Percentiles rank a stretch among this genome's conserved stretches.
These are phyloP conservation scores for Alectoria sarmentosa DNA, from an alignment of 495 filamentous ascomycete species.

Conservation along the genomic window DNA sequence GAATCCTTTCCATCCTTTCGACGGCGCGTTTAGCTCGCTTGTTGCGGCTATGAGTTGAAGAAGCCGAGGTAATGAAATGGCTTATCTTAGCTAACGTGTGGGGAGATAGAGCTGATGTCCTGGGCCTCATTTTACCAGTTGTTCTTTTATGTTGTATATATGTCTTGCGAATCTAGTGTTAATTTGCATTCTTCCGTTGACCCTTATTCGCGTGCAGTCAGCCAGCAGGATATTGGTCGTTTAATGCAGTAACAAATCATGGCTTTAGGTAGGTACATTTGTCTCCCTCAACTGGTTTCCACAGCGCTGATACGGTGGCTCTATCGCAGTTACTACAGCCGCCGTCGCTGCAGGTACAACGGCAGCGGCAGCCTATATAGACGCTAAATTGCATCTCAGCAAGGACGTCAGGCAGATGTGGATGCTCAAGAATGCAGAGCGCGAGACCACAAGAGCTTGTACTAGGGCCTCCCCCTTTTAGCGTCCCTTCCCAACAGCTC, in stretches of 20 bases:
- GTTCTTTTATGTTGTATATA: neutral
- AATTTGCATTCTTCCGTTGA: neutral
- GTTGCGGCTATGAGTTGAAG: neutral
- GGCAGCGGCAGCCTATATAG: constrained; percentile 53
- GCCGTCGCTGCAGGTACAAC: constrained; percentile 42
- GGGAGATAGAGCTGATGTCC: neutral
- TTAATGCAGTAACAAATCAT: neutral
- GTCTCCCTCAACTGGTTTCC: neutral
- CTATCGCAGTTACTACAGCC: constrained; percentile 33
- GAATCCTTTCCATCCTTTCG: too few relatives aligned
- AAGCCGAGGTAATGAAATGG: too few relatives aligned
- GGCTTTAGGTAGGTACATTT: constrained; percentile 9
- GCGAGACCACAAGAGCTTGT: constrained; percentile 35
- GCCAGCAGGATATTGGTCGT: neutral
- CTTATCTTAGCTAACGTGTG: neutral
- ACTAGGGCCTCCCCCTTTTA: constrained; percentile 16
- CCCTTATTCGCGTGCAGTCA: neutral
- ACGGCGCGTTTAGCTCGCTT: neutral
- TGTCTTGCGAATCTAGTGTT: neutral
- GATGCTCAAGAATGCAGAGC: constrained; percentile 30
- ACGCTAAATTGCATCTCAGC: constrained; percentile 59
- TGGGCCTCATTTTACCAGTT: neutral
- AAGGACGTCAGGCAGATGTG: constrained; percentile 49
- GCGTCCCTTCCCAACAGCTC: neutral
- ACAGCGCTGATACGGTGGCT: neutral